Conservation (phyloP, 2,329 filamentous ascomycete genomes). For the Shiraia bambusicola region DNA sequence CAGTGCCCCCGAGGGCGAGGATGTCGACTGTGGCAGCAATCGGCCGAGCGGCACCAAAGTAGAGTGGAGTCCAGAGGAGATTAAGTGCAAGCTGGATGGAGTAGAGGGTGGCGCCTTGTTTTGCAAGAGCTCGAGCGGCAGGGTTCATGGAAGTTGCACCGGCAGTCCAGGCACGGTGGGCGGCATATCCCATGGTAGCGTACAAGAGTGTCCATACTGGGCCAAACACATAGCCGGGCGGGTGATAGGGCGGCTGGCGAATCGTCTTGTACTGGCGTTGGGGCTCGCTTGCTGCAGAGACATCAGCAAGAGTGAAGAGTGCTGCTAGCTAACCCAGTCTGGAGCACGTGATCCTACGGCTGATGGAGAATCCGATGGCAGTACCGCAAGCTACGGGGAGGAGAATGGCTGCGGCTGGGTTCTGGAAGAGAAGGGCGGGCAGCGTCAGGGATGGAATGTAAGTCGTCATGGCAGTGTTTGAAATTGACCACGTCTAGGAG, state of each 20-base stretch:
- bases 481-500: not conserved
- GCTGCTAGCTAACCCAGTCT: too few species aligned
- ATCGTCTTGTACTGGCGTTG: slow-evolving; percentile 65
- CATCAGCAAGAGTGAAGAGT: slow-evolving; percentile 7
- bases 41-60: slow-evolving; percentile 77
- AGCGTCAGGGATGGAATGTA: slow-evolving; percentile 77
- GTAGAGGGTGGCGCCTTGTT: slow-evolving; percentile 76
- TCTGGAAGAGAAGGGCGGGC: slow-evolving; percentile 69
- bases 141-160: slow-evolving; percentile 59
- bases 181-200: slow-evolving; percentile 81
- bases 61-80: slow-evolving; percentile 87
- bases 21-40: slow-evolving; percentile 76
- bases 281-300: slow-evolving; percentile 27
- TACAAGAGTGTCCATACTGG: slow-evolving; percentile 62
- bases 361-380: slow-evolving; percentile 68
- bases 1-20: slow-evolving; percentile 68
- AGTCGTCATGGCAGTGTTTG: slow-evolving; percentile 65
- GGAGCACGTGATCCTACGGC: slow-evolving; percentile 54
- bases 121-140: slow-evolving; percentile 58
- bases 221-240: slow-evolving; percentile 60
- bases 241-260: slow-evolving; percentile 64
- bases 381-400: slow-evolving; percentile 73
- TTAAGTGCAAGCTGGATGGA: slow-evolving; percentile 84
- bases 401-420: slow-evolving; percentile 71
- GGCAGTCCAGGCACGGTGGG: slow-evolving; percentile 71